A percentile compares a stretch with the other conserved stretches of the same genome.
phyloP scores from a whole-genome alignment of 1,284 basidiomycete genomes.

The Cerioporus squamosus region DNA sequence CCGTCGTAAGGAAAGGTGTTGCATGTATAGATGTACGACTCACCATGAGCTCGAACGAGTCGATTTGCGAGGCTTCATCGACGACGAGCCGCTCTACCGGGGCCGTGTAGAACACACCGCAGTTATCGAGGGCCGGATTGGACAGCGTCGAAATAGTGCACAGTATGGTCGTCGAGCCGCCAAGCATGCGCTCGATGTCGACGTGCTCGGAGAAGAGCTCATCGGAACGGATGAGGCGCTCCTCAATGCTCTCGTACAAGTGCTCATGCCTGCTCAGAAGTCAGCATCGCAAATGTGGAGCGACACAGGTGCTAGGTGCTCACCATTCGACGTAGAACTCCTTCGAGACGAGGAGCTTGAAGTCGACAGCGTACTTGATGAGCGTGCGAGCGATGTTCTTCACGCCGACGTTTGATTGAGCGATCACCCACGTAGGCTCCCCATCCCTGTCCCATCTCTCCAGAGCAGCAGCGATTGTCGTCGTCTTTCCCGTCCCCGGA shows the following conservation, averaged over 20 bases:
- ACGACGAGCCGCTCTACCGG: constrained; percentile 48
- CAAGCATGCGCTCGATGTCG: constrained; percentile 11
- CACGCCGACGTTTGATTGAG: constrained; percentile 46
- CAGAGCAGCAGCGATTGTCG: constrained; percentile 37
- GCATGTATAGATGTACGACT: background rate
- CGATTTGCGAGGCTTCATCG: constrained; percentile 56
- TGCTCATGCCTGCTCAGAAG: constrained; percentile 65
- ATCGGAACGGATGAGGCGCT: constrained; percentile 56
- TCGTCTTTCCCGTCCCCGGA: constrained; percentile 37
- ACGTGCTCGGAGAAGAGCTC: constrained; percentile 33
- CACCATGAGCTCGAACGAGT: constrained; percentile 27
- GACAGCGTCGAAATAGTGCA: constrained; percentile 75
- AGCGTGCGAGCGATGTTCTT: constrained; percentile 58
- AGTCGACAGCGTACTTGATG: constrained; percentile 33
- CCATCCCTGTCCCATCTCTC: constrained; percentile 3
- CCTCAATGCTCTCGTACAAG: constrained; percentile 51
- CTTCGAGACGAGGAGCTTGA: constrained; percentile 48
- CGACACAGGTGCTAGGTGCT: constrained; percentile 15
- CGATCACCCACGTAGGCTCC: constrained; percentile 34
- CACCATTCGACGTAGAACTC: constrained; percentile 66
- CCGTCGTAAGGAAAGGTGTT: too few species aligned
- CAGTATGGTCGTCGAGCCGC: constrained; percentile 55
- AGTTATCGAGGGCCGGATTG: constrained; percentile 29
- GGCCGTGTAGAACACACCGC: constrained; percentile 31
- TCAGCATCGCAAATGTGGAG: background rate